Evolutionary conservation across 257 asterid genomes (phyloP).

Genomic region (Solanum ossicruentum): DNA sequence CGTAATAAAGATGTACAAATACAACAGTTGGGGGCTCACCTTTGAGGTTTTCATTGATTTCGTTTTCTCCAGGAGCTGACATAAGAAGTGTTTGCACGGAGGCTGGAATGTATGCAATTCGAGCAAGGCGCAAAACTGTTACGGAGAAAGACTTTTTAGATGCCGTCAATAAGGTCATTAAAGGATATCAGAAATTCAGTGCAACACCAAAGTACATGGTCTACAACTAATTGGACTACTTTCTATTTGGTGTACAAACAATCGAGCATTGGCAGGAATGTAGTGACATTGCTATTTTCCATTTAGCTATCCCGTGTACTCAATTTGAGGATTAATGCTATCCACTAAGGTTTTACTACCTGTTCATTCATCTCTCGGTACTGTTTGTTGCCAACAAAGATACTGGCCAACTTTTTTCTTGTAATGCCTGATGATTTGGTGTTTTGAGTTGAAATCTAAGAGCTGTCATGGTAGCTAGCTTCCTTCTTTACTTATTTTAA

Average conservation of each 20-base stretch:
- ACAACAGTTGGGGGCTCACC: not conserved
- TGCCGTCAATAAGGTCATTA: slow-evolving; percentile 92
- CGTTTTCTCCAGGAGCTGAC: slow-evolving; percentile 55
- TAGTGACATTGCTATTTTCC: not conserved
- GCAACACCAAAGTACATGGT: slow-evolving; percentile 97
- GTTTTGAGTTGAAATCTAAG: not conserved
- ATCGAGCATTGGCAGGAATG: not conserved
- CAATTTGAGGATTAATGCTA: not conserved
- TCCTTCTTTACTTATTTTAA: not conserved
- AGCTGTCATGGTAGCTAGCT: not conserved
- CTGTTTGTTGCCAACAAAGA: not conserved
- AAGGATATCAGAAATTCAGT: slow-evolving; percentile 92
- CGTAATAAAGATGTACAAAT: not conserved
- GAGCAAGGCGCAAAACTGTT: slow-evolving; percentile 88
- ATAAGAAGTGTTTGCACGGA: slow-evolving; percentile 92
- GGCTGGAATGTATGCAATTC: slow-evolving; percentile 91
- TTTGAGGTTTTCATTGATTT: not conserved
- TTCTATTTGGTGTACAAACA: not conserved
- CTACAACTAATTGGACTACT: slow-evolving; percentile 32
- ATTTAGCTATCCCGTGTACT: not conserved
- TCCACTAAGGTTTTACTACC: not conserved
- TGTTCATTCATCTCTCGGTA: not conserved
- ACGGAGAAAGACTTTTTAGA: slow-evolving; percentile 92
- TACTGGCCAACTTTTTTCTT: not conserved
- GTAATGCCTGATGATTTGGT: not conserved